phyloP scores from a whole-genome alignment of 805 yeast genomes.

The Isabelozyma rhagii region DNA sequence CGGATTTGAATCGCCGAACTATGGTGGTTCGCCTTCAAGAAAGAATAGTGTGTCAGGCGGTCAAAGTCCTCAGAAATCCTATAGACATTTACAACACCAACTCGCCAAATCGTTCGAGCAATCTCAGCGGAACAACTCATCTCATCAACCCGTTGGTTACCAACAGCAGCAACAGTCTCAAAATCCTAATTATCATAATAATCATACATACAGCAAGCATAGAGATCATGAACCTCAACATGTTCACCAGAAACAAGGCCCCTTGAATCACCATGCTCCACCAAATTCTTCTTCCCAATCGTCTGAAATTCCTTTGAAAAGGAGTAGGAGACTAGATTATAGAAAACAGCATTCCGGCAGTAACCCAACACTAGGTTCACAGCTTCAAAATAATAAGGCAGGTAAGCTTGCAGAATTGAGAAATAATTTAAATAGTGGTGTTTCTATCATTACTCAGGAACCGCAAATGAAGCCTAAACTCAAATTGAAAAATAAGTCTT shows the following conservation, averaged over 20 bases:
- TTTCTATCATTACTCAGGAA: background rate
- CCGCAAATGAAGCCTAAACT: slow-evolving; percentile 4
- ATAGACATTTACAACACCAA: background rate
- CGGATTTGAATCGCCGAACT: background rate
- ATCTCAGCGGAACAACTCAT: background rate
- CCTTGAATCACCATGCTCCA: background rate
- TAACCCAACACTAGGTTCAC: slow-evolving; percentile 16
- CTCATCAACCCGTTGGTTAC: background rate
- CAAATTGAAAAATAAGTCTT: slow-evolving; percentile 3
- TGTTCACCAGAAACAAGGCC: slow-evolving; percentile 1
- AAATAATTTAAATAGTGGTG: slow-evolving; percentile 10
- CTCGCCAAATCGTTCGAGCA: background rate
- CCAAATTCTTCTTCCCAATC: slow-evolving; percentile 1
- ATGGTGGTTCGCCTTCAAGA: background rate
- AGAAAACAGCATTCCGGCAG: slow-evolving; percentile 22
- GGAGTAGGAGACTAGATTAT: slow-evolving; percentile 41
- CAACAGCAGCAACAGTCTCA: background rate
- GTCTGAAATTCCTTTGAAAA: slow-evolving; percentile 26
- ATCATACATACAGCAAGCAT: background rate
- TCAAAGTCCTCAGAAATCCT: background rate
- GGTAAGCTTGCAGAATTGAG: slow-evolving; percentile 18
- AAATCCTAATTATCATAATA: background rate
- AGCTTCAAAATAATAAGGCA: slow-evolving; percentile 18
- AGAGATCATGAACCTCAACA: background rate
- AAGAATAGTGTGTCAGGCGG: background rate